phyloP scores from a whole-genome alignment of 2,329 filamentous ascomycete species.

The Phoma sp. region DNA sequence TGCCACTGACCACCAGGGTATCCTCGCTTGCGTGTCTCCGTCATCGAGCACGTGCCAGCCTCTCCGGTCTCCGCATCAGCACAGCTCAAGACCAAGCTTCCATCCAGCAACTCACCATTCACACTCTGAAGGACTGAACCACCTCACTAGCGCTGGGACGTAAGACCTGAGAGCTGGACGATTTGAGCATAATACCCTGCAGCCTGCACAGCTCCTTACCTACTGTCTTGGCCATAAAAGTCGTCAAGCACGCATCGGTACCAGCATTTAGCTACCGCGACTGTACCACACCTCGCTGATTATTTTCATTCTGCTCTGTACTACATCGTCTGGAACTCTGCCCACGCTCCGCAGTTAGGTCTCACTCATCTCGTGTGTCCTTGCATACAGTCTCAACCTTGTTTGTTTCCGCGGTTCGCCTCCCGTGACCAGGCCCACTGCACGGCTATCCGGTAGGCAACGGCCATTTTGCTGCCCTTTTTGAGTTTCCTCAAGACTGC shows the following conservation, averaged over 20 bases:
- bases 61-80: slow-evolving; percentile 18
- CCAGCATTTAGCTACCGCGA: background rate
- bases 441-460: slow-evolving; percentile 2
- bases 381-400: slow-evolving; percentile 1
- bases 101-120: slow-evolving; percentile 13
- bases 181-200: background rate
- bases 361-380: too few species aligned
- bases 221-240: background rate
- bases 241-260: background rate
- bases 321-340: background rate
- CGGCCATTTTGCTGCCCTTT: background rate
- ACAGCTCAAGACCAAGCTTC: slow-evolving; percentile 14
- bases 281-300: background rate
- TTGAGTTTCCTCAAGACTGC: background rate
- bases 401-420: slow-evolving; percentile 4
- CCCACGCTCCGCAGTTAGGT: too few species aligned
- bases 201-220: background rate
- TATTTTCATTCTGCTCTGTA: background rate
- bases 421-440: slow-evolving; percentile 6
- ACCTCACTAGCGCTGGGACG: background rate
- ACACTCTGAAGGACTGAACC: slow-evolving; percentile 1
- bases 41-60: slow-evolving; percentile 28
- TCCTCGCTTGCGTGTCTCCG: slow-evolving; percentile 13
- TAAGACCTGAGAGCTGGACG: background rate
- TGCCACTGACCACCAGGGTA: background rate